Conservation (phyloP, 345 rosid genomes). For the Rhodamnia rubescens region DNA sequence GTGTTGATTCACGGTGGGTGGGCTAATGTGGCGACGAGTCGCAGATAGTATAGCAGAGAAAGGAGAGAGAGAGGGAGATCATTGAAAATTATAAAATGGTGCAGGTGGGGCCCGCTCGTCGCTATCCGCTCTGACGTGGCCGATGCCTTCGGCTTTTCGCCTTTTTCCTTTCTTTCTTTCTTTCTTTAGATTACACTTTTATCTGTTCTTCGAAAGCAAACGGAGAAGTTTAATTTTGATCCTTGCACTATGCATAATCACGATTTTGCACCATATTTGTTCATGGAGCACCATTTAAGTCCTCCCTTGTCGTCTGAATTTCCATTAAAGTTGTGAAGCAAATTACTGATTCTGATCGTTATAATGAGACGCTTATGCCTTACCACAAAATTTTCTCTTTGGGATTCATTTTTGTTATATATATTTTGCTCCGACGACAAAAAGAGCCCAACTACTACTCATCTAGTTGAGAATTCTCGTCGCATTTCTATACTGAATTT, state of each 20-base stretch:
- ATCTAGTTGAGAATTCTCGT: neutral
- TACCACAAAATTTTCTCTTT: neutral
- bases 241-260: neutral
- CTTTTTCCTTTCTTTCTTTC: neutral
- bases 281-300: neutral
- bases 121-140: neutral
- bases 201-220: neutral
- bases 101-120: neutral
- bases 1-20: neutral
- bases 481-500: neutral
- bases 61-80: neutral
- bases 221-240: neutral
- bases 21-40: constrained; percentile 10
- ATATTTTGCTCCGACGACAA: neutral
- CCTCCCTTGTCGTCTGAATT: neutral
- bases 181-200: neutral
- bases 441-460: neutral
- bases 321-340: too few relatives aligned
- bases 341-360: too few relatives aligned
- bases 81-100: neutral
- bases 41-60: neutral
- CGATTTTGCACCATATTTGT: neutral
- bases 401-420: too few relatives aligned
- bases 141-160: neutral
- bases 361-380: too few relatives aligned